phyloP scores from a whole-genome alignment of 768 basidiomycete genomes.

The Phaeotremella skinneri region DNA sequence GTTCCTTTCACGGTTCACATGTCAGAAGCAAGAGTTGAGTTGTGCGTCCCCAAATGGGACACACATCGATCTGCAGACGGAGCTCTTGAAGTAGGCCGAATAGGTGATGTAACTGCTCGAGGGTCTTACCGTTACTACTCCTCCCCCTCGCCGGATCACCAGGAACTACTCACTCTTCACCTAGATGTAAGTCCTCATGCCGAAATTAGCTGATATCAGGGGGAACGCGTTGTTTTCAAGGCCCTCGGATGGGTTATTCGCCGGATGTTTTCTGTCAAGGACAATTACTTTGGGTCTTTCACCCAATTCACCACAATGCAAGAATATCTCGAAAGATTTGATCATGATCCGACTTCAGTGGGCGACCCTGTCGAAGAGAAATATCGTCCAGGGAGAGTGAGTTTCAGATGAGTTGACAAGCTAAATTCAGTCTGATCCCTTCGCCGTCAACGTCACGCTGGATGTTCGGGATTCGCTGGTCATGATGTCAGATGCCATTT shows the following conservation, averaged over 20 bases:
- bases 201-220: conserved; percentile 17
- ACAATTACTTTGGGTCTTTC: conserved; percentile 92
- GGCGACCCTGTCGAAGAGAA: conserved; percentile 81
- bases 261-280: conserved; percentile 79
- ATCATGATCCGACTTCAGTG: conserved; percentile 57
- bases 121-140: conserved; percentile 75
- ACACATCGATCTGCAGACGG: conserved; percentile 64
- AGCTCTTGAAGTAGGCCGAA: conserved; percentile 63
- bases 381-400: conserved; percentile 74
- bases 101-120: conserved; percentile 60
- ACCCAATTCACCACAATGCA: conserved; percentile 85
- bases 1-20: conserved; percentile 66
- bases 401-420: conserved; percentile 16
- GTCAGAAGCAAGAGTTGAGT: conserved; percentile 60
- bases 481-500: conserved; percentile 60
- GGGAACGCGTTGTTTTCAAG: conserved; percentile 57
- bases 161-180: conserved; percentile 73
- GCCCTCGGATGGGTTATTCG: conserved; percentile 83
- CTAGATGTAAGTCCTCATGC: conserved; percentile 51
- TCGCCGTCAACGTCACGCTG: conserved; percentile 70
- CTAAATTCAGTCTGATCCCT: conserved; percentile 67
- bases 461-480: conserved; percentile 59
- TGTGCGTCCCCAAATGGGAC: conserved; percentile 86
- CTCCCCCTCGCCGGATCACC: conserved; percentile 64
- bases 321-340: conserved; percentile 75